These are phyloP conservation scores for Bacidia gigantensis DNA, from an alignment of 495 filamentous ascomycete species.

Conservation along the genomic window DNA sequence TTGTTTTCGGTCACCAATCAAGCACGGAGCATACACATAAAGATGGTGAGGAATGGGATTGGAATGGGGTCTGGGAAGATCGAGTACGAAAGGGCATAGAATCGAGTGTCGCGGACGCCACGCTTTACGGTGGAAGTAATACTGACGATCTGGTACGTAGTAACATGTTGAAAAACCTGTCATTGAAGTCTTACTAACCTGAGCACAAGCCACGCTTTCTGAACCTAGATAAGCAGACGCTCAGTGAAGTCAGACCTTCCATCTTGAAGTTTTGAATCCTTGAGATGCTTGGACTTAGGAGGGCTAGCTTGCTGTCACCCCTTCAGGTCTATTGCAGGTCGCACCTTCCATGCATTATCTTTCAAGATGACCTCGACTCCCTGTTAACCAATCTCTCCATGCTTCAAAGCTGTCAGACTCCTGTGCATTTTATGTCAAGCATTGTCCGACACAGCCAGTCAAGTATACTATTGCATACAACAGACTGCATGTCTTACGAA, in stretches of 20 bases:
- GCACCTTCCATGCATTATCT: no score
- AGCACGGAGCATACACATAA: constrained; percentile 3
- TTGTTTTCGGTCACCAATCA: constrained; percentile 1
- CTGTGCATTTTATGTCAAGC: not conserved
- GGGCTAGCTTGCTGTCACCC: no score
- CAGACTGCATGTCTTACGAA: not conserved
- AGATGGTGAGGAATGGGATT: constrained; percentile 73
- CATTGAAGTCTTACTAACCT: constrained; percentile 15
- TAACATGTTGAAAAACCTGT: constrained; percentile 4
- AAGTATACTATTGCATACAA: not conserved
- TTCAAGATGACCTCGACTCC: no score
- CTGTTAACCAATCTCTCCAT: no score
- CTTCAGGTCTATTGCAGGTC: no score
- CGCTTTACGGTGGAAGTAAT: constrained; percentile 51
- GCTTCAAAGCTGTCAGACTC: not conserved
- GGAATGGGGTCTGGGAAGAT: constrained; percentile 89
- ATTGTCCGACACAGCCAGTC: not conserved
- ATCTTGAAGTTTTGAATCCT: constrained; percentile 14
- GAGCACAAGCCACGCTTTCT: constrained; percentile 51
- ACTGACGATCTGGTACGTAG: constrained; percentile 51
- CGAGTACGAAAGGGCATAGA: constrained; percentile 64
- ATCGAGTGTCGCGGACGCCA: constrained; percentile 60
- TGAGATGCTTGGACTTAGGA: no score
- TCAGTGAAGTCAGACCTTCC: constrained; percentile 36
- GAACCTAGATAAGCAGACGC: constrained; percentile 45